Conservation (phyloP, 1,139 yeast species). For the Casaregolazyma lundiana region DNA sequence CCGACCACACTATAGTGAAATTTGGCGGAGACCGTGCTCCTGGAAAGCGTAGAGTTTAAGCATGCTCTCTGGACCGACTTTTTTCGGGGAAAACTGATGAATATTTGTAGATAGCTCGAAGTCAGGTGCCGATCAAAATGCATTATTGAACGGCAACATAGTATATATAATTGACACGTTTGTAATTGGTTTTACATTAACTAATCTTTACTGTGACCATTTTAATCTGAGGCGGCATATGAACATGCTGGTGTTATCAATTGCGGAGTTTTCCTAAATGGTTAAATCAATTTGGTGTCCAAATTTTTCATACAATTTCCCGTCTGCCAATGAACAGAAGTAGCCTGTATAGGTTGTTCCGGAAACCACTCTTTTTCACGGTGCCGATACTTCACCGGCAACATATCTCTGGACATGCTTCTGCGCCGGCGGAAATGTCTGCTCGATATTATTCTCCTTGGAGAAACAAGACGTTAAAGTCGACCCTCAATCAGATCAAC, state of each 20-base stretch:
- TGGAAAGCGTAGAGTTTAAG: conserved; percentile 69
- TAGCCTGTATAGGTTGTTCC: conserved; percentile 1
- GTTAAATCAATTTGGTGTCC: not conserved
- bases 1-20: conserved; percentile 75
- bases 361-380: conserved; percentile 4
- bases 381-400: conserved; percentile 3
- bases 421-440: conserved; percentile 1
- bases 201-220: no score
- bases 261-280: no score
- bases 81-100: not conserved
- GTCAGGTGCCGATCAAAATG: no score
- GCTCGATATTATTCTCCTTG: conserved; percentile 10
- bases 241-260: no score
- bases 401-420: not conserved
- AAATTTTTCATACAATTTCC: not conserved
- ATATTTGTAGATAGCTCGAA: not conserved
- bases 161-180: no score
- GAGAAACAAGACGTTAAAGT: conserved; percentile 23
- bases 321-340: not conserved
- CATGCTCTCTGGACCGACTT: not conserved
- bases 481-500: conserved; percentile 46
- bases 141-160: no score
- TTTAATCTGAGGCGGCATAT: no score
- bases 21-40: conserved; percentile 93
- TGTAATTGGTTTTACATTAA: no score